These are phyloP conservation scores for Phialemoniopsis sp. DNA, from an alignment of 2,329 filamentous ascomycete genomes.

Conservation along the genomic window DNA sequence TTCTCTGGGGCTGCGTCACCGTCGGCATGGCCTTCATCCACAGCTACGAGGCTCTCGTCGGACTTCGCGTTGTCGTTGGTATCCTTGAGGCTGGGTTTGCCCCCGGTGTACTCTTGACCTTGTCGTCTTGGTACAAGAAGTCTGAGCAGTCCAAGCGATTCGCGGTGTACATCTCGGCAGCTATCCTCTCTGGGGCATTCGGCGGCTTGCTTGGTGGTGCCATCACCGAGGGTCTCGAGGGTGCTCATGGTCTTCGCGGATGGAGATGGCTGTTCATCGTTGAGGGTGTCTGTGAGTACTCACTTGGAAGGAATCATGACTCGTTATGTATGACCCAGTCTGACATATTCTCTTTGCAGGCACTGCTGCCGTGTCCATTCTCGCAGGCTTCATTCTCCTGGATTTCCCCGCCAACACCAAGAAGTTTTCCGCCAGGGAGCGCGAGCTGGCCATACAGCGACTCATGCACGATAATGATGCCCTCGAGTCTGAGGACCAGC, in stretches of 20 bases:
- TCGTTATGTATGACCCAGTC: slow-evolving; percentile 2
- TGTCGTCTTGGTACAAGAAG: slow-evolving; percentile 60
- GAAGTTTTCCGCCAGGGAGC: slow-evolving; percentile 54
- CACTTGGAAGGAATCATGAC: neutral
- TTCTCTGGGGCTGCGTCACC: slow-evolving; percentile 32
- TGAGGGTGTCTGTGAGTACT: slow-evolving; percentile 35
- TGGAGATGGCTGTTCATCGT: slow-evolving; percentile 45
- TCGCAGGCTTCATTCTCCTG: slow-evolving; percentile 60
- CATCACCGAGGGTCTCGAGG: slow-evolving; percentile 50
- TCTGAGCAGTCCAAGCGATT: slow-evolving; percentile 13
- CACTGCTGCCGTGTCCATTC: slow-evolving; percentile 49
- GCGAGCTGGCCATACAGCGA: slow-evolving; percentile 55
- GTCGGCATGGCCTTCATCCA: slow-evolving; percentile 32
- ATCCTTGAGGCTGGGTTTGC: slow-evolving; percentile 54
- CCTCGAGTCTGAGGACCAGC: slow-evolving; percentile 42
- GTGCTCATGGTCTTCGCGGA: slow-evolving; percentile 37
- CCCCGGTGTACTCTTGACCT: slow-evolving; percentile 52
- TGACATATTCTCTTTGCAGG: slow-evolving; percentile 25
- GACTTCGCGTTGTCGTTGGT: slow-evolving; percentile 41
- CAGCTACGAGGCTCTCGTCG: slow-evolving; percentile 24
- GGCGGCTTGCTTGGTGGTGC: slow-evolving; percentile 56
- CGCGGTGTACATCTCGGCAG: slow-evolving; percentile 65
- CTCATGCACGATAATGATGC: too few species aligned
- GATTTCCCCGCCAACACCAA: slow-evolving; percentile 64
- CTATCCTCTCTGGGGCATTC: slow-evolving; percentile 62